A percentile compares a stretch with the other conserved stretches of the same genome.
Evolutionary conservation across 2,329 filamentous ascomycete genomes (phyloP).

Genomic region (Rhexocercosporidium sp.): DNA sequence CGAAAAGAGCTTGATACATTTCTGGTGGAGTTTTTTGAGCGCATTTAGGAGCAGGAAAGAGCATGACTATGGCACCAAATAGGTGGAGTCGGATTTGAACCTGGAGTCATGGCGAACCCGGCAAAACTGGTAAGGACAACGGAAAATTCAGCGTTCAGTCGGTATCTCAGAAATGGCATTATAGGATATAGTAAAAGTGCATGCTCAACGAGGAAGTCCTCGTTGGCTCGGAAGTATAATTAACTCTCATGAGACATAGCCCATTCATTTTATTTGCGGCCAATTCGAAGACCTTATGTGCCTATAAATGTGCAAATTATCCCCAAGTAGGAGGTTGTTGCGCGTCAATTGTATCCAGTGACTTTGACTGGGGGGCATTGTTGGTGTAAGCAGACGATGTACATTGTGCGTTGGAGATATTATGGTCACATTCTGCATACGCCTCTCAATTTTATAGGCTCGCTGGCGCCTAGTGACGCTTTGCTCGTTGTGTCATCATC

Average conservation of each 20-base stretch:
- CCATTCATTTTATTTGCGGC: background rate
- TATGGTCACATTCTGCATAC: background rate
- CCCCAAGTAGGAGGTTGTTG: background rate
- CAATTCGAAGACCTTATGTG: background rate
- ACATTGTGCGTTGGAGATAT: background rate
- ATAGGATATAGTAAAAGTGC: background rate
- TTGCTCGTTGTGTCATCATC: background rate
- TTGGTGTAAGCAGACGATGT: slow-evolving; percentile 5
- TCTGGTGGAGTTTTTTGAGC: slow-evolving; percentile 20
- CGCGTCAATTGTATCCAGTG: background rate
- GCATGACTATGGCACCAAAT: slow-evolving; percentile 17
- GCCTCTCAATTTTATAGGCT: background rate
- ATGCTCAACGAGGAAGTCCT: background rate
- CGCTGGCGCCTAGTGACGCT: slow-evolving; percentile 7
- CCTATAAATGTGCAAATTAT: background rate
- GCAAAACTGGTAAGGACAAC: slow-evolving; percentile 3
- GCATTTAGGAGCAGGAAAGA: slow-evolving; percentile 18
- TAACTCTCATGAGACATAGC: background rate
- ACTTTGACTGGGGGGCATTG: background rate
- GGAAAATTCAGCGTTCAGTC: slow-evolving; percentile 7
- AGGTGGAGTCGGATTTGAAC: slow-evolving; percentile 7
- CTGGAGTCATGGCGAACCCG: slow-evolving; percentile 2
- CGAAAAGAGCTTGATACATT: slow-evolving; percentile 3
- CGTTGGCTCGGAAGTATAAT: background rate
- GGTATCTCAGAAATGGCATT: slow-evolving; percentile 3